Conservation (phyloP, 805 yeast genomes). For the Yamadazyma olivae region DNA sequence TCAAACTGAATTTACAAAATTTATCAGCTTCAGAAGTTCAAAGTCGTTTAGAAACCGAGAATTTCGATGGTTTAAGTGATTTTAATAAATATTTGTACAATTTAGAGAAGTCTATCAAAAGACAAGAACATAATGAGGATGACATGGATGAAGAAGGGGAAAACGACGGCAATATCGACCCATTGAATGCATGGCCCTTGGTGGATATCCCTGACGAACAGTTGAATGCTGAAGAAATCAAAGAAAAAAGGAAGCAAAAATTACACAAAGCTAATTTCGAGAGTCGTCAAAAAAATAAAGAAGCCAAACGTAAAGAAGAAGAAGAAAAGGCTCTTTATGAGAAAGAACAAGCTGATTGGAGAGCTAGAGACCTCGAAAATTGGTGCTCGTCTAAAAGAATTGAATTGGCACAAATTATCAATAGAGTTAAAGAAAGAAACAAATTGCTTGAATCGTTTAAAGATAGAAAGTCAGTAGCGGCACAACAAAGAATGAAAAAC, state of each 20-base stretch:
- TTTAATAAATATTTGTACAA: conserved; percentile 62
- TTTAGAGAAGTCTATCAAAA: conserved; percentile 66
- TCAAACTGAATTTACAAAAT: conserved; percentile 50
- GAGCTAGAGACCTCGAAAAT: conserved; percentile 65
- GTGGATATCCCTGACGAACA: conserved; percentile 84
- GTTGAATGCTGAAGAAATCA: conserved; percentile 71
- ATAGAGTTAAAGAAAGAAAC: conserved; percentile 60
- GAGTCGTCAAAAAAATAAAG: conserved; percentile 79
- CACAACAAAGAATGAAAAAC: conserved; percentile 89
- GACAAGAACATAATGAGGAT: conserved; percentile 64
- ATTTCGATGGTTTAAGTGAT: conserved; percentile 73
- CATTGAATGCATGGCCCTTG: conserved; percentile 63
- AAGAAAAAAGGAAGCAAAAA: conserved; percentile 82
- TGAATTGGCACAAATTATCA: conserved; percentile 57
- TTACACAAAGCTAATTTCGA: conserved; percentile 84
- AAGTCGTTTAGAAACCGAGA: conserved; percentile 61
- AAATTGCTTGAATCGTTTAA: conserved; percentile 73
- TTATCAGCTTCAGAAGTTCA: conserved; percentile 50
- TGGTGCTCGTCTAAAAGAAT: conserved; percentile 77
- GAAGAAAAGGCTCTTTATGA: conserved; percentile 58
- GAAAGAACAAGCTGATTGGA: conserved; percentile 70
- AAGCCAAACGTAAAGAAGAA: conserved; percentile 68
- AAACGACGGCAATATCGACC: conserved; percentile 34
- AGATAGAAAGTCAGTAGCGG: conserved; percentile 87
- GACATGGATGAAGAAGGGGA: conserved; percentile 58